Conservation (phyloP, 208 protist species). For the Wallacemonas sp. region DNA sequence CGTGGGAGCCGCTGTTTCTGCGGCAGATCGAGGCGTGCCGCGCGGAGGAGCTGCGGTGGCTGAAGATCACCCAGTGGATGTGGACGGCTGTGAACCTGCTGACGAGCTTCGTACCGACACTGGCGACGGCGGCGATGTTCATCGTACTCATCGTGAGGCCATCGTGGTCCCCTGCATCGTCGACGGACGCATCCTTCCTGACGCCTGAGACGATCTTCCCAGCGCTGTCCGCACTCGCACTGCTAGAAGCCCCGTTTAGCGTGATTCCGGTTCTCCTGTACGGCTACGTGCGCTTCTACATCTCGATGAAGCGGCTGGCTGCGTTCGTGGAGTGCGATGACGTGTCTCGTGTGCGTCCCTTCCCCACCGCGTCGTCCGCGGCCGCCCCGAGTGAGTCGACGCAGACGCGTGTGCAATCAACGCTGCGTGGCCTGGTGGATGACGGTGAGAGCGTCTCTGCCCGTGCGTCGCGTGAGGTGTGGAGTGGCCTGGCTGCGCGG, state of each 20-base stretch:
- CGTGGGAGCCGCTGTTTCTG: slow-evolving; percentile 77
- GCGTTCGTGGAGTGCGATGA: slow-evolving; percentile 50
- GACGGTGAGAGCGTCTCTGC: slow-evolving; percentile 3
- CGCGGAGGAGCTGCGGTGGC: slow-evolving; percentile 33
- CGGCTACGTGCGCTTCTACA: slow-evolving; percentile 43
- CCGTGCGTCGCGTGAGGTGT: neutral
- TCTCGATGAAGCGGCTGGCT: slow-evolving; percentile 65
- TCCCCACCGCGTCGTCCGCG: too few relatives aligned
- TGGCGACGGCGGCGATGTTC: slow-evolving; percentile 48
- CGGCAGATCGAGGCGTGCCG: slow-evolving; percentile 32
- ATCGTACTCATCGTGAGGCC: too few relatives aligned
- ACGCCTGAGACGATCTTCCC: slow-evolving; percentile 86
- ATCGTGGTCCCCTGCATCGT: too few relatives aligned
- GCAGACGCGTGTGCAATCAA: neutral
- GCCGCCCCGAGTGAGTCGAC: slow-evolving; percentile 8
- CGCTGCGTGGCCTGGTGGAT: slow-evolving; percentile 1
- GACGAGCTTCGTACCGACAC: slow-evolving; percentile 42
- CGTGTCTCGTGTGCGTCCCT: neutral
- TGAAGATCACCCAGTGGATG: slow-evolving; percentile 21
- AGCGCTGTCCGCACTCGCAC: slow-evolving; percentile 69
- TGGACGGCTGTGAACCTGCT: slow-evolving; percentile 34
- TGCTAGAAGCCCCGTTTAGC: slow-evolving; percentile 71
- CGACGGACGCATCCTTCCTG: slow-evolving; percentile 40
- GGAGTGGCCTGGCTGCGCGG: neutral
- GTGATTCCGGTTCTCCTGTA: slow-evolving; percentile 72